Conservation (phyloP, 352 stramenopile species). For the Globisporangium radiosum region DNA sequence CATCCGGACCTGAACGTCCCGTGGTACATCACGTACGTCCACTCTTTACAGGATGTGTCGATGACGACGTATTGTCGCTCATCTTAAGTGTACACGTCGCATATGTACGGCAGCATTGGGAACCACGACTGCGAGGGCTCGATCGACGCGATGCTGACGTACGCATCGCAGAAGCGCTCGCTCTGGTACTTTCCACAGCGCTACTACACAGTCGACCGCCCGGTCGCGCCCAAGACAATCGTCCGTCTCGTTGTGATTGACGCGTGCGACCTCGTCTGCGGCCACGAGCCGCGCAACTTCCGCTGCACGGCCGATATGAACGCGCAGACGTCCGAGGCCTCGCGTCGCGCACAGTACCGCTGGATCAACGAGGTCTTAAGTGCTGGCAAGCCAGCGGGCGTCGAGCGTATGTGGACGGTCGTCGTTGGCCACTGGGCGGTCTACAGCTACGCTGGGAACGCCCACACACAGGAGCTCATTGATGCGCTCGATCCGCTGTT, state of each 20-base stretch:
- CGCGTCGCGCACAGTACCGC: conserved; percentile 59
- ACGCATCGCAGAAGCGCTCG: conserved; percentile 57
- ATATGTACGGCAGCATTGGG: conserved; percentile 44
- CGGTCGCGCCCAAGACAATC: conserved; percentile 74
- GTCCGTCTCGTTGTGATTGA: conserved; percentile 76
- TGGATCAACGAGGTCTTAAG: conserved; percentile 70
- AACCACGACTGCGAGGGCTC: conserved; percentile 87
- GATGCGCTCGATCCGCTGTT: conserved; percentile 61
- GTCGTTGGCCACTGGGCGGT: conserved; percentile 82
- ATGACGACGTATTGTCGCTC: too few species aligned
- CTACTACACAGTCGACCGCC: conserved; percentile 77
- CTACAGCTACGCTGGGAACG: conserved; percentile 82
- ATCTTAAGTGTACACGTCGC: neutral
- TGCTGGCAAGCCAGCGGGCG: conserved; percentile 43
- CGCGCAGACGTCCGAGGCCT: conserved; percentile 50
- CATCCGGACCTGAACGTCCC: conserved; percentile 55
- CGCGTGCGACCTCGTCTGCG: conserved; percentile 78
- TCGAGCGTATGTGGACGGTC: conserved; percentile 82
- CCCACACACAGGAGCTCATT: conserved; percentile 73
- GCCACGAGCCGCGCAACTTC: conserved; percentile 66
- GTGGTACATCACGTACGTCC: conserved; percentile 82
- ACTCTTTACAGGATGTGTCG: too few species aligned
- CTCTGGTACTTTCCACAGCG: conserved; percentile 74
- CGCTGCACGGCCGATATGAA: conserved; percentile 79
- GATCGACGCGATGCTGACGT: conserved; percentile 75